Evolutionary conservation across 441 rosid genomes (phyloP).

Genomic region (Euphorbia corollata): DNA sequence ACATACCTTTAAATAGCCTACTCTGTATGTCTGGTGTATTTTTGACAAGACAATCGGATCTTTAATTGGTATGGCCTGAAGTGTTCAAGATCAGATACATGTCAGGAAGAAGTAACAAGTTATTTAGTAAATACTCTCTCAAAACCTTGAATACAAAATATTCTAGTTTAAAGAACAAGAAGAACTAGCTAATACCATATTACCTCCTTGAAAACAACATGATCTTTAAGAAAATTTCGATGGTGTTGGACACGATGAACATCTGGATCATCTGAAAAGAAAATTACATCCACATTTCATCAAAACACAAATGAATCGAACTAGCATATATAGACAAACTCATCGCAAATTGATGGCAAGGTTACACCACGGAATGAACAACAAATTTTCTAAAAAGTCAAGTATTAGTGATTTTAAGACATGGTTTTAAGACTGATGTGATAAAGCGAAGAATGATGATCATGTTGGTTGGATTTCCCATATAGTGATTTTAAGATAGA

Average conservation of each 20-base stretch:
- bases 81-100: conserved; percentile 17
- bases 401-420: no score
- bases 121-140: not conserved
- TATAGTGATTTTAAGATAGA: no score
- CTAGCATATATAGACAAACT: not conserved
- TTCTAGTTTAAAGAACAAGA: not conserved
- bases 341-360: not conserved
- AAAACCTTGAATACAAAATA: not conserved
- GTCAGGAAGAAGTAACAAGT: conserved; percentile 13
- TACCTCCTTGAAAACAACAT: conserved; percentile 96
- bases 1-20: conserved; percentile 89
- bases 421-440: no score
- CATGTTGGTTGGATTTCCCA: no score
- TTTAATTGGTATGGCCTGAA: conserved; percentile 87
- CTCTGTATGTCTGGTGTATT: conserved; percentile 96
- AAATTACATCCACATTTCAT: conserved; percentile 14
- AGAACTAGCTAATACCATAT: conserved; percentile 17
- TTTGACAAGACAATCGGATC: conserved; percentile 76
- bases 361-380: not conserved
- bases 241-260: conserved; percentile 68
- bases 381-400: not conserved
- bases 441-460: no score
- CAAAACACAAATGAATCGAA: not conserved
- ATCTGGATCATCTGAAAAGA: conserved; percentile 82
- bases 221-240: conserved; percentile 82